phyloP scores from a whole-genome alignment of 306 rosid genomes.

The Pyrus bretschneideri region DNA sequence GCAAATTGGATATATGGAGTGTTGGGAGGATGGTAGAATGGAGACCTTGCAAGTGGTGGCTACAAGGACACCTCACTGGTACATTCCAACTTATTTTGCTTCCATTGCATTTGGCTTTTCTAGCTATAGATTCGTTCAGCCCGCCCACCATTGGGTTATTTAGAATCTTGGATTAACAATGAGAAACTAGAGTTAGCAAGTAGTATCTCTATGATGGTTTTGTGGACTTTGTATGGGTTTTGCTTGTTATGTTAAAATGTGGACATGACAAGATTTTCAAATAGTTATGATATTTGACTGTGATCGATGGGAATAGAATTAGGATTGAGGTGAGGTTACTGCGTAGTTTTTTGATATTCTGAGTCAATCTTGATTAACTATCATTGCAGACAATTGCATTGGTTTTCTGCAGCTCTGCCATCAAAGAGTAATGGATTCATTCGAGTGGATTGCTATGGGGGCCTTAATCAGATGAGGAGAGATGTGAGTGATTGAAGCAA shows the following conservation, averaged over 20 bases:
- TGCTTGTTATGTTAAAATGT: background rate
- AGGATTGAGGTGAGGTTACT: conserved; percentile 16
- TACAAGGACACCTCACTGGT: conserved; percentile 56
- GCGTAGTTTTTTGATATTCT: conserved; percentile 33
- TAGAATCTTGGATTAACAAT: background rate
- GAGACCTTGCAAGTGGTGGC: conserved; percentile 97
- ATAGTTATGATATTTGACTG: background rate
- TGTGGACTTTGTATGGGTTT: background rate
- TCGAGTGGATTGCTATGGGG: conserved; percentile 92
- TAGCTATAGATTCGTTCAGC: background rate
- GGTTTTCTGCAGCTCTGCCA: conserved; percentile 75
- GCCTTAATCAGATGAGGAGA: conserved; percentile 95
- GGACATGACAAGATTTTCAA: background rate
- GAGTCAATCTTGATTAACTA: conserved; percentile 60
- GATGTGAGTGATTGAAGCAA: conserved; percentile 51
- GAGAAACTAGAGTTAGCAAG: background rate
- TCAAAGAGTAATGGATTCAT: conserved; percentile 68
- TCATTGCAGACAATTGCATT: conserved; percentile 76
- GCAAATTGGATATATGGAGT: conserved; percentile 61
- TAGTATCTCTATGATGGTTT: background rate
- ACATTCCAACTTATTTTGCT: background rate
- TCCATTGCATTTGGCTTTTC: background rate
- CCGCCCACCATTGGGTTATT: background rate
- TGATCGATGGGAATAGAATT: background rate
- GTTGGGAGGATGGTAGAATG: conserved; percentile 66